Percentiles rank a stretch among this genome's conserved stretches.
Evolutionary conservation across 495 filamentous ascomycete species (phyloP).

Genomic region (Daldinia grandis): DNA sequence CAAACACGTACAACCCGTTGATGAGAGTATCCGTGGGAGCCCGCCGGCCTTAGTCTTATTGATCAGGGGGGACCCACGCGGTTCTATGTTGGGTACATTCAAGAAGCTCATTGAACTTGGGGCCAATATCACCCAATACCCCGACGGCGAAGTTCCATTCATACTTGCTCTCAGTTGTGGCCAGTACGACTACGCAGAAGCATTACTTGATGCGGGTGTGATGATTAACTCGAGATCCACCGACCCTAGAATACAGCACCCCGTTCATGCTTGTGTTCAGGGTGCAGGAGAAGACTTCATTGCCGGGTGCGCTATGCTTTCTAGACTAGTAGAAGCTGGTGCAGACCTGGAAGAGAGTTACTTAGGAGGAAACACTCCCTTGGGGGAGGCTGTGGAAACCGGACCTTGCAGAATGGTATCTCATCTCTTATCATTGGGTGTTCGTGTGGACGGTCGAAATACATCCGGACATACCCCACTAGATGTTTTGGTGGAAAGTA

Average conservation of each 20-base stretch:
- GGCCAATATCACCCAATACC: background rate
- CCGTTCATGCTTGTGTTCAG: background rate
- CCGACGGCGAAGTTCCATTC: background rate
- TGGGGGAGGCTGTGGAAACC: background rate
- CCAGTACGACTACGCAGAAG: background rate
- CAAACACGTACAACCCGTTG: background rate
- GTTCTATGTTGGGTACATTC: background rate
- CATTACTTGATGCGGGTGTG: slow-evolving; percentile 21
- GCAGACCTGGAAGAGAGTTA: slow-evolving; percentile 5
- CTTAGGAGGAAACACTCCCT: background rate
- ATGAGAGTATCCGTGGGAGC: background rate
- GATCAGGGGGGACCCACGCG: too few species aligned
- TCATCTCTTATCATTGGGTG: background rate
- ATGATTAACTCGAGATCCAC: background rate
- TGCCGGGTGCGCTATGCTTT: background rate
- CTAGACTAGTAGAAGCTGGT: slow-evolving; percentile 3
- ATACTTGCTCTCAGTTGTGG: background rate
- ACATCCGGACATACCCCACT: background rate
- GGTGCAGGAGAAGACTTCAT: too few species aligned
- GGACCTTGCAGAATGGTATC: background rate
- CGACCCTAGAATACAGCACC: background rate
- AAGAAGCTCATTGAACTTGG: slow-evolving; percentile 15
- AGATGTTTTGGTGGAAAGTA: background rate
- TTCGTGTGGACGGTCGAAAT: background rate
- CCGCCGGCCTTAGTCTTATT: background rate